These are phyloP conservation scores for Heliamphora pulchella DNA, from an alignment of 179 eudicot species.

Conservation along the genomic window DNA sequence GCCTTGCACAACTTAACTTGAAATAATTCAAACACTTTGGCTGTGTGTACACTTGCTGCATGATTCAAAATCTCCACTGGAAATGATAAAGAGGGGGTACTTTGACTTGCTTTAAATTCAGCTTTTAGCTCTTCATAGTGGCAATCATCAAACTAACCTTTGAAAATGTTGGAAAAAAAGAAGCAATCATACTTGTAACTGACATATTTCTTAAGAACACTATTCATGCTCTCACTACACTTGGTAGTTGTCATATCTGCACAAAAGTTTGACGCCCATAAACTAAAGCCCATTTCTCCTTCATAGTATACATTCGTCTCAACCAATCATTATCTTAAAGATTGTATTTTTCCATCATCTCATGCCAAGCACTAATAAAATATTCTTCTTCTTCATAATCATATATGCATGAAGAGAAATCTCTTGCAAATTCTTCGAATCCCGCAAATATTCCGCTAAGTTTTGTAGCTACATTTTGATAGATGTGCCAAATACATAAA, in stretches of 20 bases:
- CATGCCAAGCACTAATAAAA: background rate
- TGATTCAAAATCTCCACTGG: background rate
- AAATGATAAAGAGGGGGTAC: slow-evolving; percentile 8
- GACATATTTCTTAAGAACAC: slow-evolving; percentile 16
- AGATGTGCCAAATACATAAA: too few species aligned
- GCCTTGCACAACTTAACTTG: slow-evolving; percentile 13
- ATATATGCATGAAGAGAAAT: too few species aligned
- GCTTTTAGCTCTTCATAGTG: slow-evolving; percentile 20
- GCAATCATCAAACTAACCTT: slow-evolving; percentile 16
- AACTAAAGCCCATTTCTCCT: background rate
- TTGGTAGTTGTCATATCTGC: slow-evolving; percentile 24
- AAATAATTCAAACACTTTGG: slow-evolving; percentile 20
- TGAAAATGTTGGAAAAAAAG: slow-evolving; percentile 25
- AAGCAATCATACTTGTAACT: slow-evolving; percentile 17
- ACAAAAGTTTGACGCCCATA: slow-evolving; percentile 10
- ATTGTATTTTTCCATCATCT: background rate
- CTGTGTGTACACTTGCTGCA: slow-evolving; percentile 5
- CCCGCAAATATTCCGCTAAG: too few species aligned
- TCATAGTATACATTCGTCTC: background rate
- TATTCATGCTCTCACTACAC: slow-evolving; percentile 24
- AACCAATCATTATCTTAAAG: background rate
- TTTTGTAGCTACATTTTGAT: too few species aligned
- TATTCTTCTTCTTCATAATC: background rate
- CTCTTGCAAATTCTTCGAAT: too few species aligned
- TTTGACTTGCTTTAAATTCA: slow-evolving; percentile 15